Conservation (phyloP, 2,329 filamentous ascomycete genomes). For the Domatiomyces catenatus region DNA sequence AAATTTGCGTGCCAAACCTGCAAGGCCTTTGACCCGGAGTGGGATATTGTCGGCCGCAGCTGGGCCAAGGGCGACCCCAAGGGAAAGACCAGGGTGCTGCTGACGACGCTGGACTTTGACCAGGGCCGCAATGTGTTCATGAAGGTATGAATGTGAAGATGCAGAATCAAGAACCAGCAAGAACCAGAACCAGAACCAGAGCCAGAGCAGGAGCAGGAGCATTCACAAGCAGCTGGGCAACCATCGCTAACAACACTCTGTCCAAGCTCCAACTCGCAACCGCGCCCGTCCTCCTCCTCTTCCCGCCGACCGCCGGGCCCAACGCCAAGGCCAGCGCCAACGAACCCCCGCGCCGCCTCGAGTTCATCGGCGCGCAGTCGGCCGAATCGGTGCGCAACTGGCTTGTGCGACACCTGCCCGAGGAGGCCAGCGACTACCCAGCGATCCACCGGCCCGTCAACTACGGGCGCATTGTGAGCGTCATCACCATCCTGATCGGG, state of each 20-base stretch:
- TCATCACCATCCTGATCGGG: constrained; percentile 55
- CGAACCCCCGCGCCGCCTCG: constrained; percentile 51
- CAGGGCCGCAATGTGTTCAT: constrained; percentile 76
- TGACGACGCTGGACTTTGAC: constrained; percentile 72
- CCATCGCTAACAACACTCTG: background rate
- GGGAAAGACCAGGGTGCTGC: constrained; percentile 57
- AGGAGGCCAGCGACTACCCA: constrained; percentile 55
- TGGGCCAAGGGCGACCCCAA: constrained; percentile 76
- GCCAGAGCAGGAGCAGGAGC: background rate
- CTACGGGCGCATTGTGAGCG: constrained; percentile 58
- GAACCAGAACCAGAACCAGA: background rate
- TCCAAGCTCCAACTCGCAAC: constrained; percentile 78
- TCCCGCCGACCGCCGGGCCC: constrained; percentile 69
- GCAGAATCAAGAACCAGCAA: background rate
- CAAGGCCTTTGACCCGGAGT: constrained; percentile 84
- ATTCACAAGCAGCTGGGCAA: background rate
- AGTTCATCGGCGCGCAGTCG: constrained; percentile 63
- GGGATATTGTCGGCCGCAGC: constrained; percentile 69
- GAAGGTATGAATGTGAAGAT: constrained; percentile 41
- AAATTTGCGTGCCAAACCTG: constrained; percentile 78
- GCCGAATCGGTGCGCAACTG: constrained; percentile 69
- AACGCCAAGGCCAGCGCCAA: constrained; percentile 55
- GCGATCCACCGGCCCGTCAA: constrained; percentile 72
- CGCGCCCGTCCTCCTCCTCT: constrained; percentile 76
- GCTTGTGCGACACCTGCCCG: constrained; percentile 64